Evolutionary conservation across 1,284 basidiomycete genomes (phyloP), one percentile per base, ranked within the genome.

Genomic region (Anthracocystis walkeri): DNA sequence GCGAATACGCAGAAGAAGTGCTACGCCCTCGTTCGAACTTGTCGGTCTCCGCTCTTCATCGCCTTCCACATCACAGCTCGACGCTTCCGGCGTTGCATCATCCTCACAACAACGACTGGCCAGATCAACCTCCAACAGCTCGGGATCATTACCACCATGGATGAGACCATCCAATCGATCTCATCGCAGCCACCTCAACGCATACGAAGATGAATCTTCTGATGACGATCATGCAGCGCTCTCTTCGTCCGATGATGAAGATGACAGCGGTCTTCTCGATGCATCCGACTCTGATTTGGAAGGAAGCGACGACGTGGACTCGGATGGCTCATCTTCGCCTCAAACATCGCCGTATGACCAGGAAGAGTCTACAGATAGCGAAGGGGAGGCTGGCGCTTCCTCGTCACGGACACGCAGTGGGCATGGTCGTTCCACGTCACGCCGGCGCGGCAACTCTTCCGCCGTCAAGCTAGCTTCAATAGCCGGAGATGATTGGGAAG

Each of bases 401-500:
- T 27, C 48, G 2, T 53, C 53, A 8, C 21, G 40, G 3, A 6
- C 21, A 7, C 46, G 10, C 21, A 25, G 25, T 14, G 35, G 8
- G 2, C 41, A n/a, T 8, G 38, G 33, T 11, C 44, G 57, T n/a
- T 29, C 61, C 8, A 46, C 49, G 3, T 42, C 31, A 10, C 49
- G 53, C 5, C 42, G 50, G 20, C 54, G 59, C 31, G 41, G 45
- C 21, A 48, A 27, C 16, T 11, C 58, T 1, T 58, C 63, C 7
- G 54, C 68, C 20, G 44, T 65, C 20, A 50, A 62, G 23, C 55
- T 65, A 4, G 58, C 68, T 21, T 60, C 62, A 25, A 44, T 65
- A 5, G 58, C 40, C 14, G 59, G 54, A 8, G 68, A 71, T 23
- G 72, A 74, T 18, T 80, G 71, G 62, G 75, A 77, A 52, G 70